A percentile compares a stretch with the other conserved stretches of the same genome.
Evolutionary conservation across 805 yeast genomes (phyloP).

Genomic region (Candida hungchunana): DNA sequence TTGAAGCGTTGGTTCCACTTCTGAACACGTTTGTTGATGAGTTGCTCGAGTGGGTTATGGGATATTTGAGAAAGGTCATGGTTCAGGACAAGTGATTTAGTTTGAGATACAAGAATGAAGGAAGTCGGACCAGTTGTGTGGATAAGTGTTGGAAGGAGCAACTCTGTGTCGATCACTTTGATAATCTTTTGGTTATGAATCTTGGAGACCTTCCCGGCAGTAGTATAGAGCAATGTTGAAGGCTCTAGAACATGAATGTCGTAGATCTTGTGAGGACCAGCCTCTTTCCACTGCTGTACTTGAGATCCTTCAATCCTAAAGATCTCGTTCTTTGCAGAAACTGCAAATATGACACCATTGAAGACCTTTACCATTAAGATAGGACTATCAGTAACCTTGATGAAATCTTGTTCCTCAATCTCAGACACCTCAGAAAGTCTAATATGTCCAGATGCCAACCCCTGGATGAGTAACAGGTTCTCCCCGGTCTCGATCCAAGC

Average conservation of each 20-base stretch:
- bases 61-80: not conserved
- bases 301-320: slow-evolving; percentile 4
- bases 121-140: slow-evolving; percentile 5
- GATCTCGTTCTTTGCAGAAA: slow-evolving; percentile 20
- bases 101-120: slow-evolving; percentile 11
- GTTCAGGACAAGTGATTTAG: slow-evolving; percentile 8
- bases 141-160: slow-evolving; percentile 13
- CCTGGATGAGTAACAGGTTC: slow-evolving; percentile 11
- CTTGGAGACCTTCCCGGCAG: slow-evolving; percentile 11
- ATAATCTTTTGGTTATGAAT: slow-evolving; percentile 1
- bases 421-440: slow-evolving; percentile 3
- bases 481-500: slow-evolving; percentile 17
- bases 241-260: slow-evolving; percentile 11
- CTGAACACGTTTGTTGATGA: slow-evolving; percentile 11
- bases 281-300: slow-evolving; percentile 4
- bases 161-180: slow-evolving; percentile 2
- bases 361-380: slow-evolving; percentile 12
- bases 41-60: slow-evolving; percentile 14
- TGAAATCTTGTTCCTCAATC: not conserved
- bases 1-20: slow-evolving; percentile 23
- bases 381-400: slow-evolving; percentile 11
- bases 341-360: slow-evolving; percentile 8
- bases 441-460: slow-evolving; percentile 21
- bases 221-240: slow-evolving; percentile 6
- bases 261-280: slow-evolving; percentile 18